Percentiles rank a stretch among this genome's conserved stretches.
phyloP scores from a whole-genome alignment of 192 early-diverging fungal species.

The Podila verticillata region DNA sequence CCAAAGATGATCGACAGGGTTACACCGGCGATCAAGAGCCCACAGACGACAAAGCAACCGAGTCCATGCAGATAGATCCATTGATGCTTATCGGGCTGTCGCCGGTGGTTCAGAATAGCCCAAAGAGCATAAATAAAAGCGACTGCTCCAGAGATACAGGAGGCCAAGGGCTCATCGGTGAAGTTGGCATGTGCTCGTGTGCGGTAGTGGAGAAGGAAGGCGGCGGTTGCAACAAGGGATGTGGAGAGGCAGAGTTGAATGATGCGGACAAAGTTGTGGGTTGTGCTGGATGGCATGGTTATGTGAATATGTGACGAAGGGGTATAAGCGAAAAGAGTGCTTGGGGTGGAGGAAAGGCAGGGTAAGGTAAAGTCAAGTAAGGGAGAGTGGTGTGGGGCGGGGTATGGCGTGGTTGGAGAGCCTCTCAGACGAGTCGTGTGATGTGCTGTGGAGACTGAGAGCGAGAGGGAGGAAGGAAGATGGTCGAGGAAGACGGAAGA shows the following conservation, averaged over 20 bases:
- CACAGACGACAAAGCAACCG: constrained; percentile 23
- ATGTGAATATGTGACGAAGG: neutral
- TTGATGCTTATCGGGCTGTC: constrained; percentile 17
- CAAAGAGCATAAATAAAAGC: constrained; percentile 40
- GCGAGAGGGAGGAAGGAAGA: neutral
- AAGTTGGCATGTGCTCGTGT: constrained; percentile 28
- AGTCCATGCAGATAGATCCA: constrained; percentile 31
- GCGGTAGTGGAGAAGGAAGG: constrained; percentile 37
- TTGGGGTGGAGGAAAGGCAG: neutral
- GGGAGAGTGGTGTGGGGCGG: neutral
- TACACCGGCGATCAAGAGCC: constrained; percentile 9
- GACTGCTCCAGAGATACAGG: constrained; percentile 24
- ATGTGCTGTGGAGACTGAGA: neutral
- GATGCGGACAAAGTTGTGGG: constrained; percentile 17
- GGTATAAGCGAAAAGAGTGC: neutral
- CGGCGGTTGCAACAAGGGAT: constrained; percentile 18
- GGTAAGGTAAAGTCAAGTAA: neutral
- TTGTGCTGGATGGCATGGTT: constrained; percentile 11
- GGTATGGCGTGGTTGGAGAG: neutral
- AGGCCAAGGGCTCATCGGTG: constrained; percentile 30
- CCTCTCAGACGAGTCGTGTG: neutral
- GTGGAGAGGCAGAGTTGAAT: constrained; percentile 25
- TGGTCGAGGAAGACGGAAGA: neutral
- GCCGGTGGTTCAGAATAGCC: constrained; percentile 29
- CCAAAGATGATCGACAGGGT: constrained; percentile 13